phyloP scores from a whole-genome alignment of 768 basidiomycete species.

The Serendipita vermifera region DNA sequence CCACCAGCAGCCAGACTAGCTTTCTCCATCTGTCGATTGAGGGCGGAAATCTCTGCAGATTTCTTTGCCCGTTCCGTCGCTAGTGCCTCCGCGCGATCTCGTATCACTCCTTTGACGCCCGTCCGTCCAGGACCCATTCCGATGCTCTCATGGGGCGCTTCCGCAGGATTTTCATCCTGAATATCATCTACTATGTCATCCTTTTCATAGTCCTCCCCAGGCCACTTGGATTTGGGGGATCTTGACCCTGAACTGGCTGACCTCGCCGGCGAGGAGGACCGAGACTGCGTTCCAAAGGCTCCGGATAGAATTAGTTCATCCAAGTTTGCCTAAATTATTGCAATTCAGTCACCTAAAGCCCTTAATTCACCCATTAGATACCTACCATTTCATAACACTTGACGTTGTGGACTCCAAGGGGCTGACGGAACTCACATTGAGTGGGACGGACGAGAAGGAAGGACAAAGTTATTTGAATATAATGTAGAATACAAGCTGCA shows the following conservation, averaged over 20 bases:
- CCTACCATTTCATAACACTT: too few relatives aligned
- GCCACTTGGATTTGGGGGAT: slow-evolving; percentile 29
- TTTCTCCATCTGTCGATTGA: slow-evolving; percentile 49
- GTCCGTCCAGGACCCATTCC: slow-evolving; percentile 80
- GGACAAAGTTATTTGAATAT: too few relatives aligned
- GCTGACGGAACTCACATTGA: too few relatives aligned
- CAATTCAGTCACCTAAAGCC: too few relatives aligned
- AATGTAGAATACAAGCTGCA: too few relatives aligned
- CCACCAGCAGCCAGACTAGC: slow-evolving; percentile 35
- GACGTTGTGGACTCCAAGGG: too few relatives aligned
- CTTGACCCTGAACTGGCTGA: slow-evolving; percentile 45
- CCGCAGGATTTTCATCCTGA: slow-evolving; percentile 12
- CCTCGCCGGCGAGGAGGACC: slow-evolving; percentile 51
- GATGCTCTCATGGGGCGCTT: slow-evolving; percentile 41
- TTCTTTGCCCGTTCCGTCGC: slow-evolving; percentile 32
- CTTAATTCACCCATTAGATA: too few relatives aligned
- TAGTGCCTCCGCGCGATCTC: slow-evolving; percentile 62
- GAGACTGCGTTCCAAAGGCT: slow-evolving; percentile 44
- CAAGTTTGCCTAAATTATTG: slow-evolving; percentile 33
- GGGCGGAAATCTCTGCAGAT: slow-evolving; percentile 37
- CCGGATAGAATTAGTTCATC: slow-evolving; percentile 69
- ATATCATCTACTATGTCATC: not conserved
- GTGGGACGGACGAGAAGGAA: too few relatives aligned
- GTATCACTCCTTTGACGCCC: slow-evolving; percentile 79
- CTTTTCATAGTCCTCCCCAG: slow-evolving; percentile 35